These are phyloP conservation scores for Vanderwaltozyma polyspora DNA, from an alignment of 805 yeast genomes.

Conservation along the genomic window DNA sequence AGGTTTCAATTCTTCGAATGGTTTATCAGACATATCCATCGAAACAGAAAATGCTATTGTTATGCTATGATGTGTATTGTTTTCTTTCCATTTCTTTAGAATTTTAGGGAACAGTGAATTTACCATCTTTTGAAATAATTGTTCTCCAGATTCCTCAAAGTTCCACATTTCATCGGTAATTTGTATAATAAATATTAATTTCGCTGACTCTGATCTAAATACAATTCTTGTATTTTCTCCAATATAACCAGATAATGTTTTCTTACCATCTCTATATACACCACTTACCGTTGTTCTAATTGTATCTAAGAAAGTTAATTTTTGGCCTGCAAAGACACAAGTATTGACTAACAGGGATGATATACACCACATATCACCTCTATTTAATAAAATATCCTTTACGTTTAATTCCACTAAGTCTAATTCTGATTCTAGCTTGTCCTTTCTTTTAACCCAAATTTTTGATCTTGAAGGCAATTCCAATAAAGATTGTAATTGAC, in stretches of 20 bases:
- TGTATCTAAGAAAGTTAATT: conserved; percentile 47
- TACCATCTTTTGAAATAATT: conserved; percentile 82
- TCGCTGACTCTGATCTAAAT: conserved; percentile 85
- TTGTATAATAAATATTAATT: conserved; percentile 72
- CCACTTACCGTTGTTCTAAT: conserved; percentile 55
- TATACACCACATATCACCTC: conserved; percentile 90
- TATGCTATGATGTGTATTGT: conserved; percentile 81
- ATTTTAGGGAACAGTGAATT: conserved; percentile 87
- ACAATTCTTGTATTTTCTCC: conserved; percentile 68
- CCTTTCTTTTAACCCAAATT: conserved; percentile 44
- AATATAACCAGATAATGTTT: conserved; percentile 63
- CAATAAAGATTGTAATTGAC: conserved; percentile 46
- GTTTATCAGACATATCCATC: conserved; percentile 40
- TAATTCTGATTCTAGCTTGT: conserved; percentile 36
- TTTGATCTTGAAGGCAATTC: conserved; percentile 58
- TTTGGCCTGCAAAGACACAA: conserved; percentile 59
- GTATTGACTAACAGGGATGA: conserved; percentile 48
- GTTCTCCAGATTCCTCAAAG: conserved; percentile 92
- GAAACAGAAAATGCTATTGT: conserved; percentile 80
- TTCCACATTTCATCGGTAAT: conserved; percentile 96
- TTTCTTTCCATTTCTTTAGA: conserved; percentile 76
- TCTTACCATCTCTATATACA: conserved; percentile 54
- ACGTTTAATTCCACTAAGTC: conserved; percentile 75
- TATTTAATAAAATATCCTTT: conserved; percentile 66
- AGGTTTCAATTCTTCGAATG: conserved; percentile 48